Conservation (phyloP, 768 basidiomycete genomes). For the Suillus lakei region DNA sequence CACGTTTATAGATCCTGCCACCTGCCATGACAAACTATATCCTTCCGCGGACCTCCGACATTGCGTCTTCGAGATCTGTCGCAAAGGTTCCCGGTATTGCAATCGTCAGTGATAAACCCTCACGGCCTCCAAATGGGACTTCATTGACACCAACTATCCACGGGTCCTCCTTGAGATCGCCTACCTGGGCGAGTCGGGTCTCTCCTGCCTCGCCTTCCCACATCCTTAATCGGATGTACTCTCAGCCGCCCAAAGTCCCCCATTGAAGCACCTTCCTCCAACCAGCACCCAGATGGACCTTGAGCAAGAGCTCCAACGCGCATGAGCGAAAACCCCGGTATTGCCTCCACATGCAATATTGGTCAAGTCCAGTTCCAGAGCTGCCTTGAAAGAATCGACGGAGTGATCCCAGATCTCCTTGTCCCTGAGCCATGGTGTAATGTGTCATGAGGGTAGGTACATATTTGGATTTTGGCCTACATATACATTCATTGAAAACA, state of each 20-base stretch:
- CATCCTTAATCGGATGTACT: constrained; percentile 50
- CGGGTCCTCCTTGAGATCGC: constrained; percentile 29
- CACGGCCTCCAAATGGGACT: constrained; percentile 60
- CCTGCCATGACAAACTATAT: constrained; percentile 65
- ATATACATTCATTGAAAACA: constrained; percentile 26
- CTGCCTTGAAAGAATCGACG: constrained; percentile 47
- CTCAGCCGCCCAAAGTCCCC: constrained; percentile 65
- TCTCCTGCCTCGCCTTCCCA: constrained; percentile 45
- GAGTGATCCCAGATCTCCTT: constrained; percentile 42
- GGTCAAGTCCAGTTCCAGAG: constrained; percentile 46
- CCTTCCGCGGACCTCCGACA: constrained; percentile 49
- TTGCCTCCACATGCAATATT: constrained; percentile 67
- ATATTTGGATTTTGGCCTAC: constrained; percentile 46
- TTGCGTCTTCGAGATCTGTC: constrained; percentile 47
- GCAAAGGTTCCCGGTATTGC: constrained; percentile 42
- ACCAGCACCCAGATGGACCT: constrained; percentile 58
- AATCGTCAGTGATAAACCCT: constrained; percentile 61
- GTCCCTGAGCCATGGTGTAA: constrained; percentile 36
- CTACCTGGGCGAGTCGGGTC: constrained; percentile 30
- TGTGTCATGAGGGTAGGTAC: constrained; percentile 62
- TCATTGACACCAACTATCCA: constrained; percentile 49
- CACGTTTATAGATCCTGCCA: constrained; percentile 50
- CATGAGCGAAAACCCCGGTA: constrained; percentile 67
- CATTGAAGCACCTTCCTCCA: constrained; percentile 59
- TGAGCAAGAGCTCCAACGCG: constrained; percentile 61